Evolutionary conservation across 2,329 filamentous ascomycete genomes (phyloP).

Genomic region (Hortaea werneckii): DNA sequence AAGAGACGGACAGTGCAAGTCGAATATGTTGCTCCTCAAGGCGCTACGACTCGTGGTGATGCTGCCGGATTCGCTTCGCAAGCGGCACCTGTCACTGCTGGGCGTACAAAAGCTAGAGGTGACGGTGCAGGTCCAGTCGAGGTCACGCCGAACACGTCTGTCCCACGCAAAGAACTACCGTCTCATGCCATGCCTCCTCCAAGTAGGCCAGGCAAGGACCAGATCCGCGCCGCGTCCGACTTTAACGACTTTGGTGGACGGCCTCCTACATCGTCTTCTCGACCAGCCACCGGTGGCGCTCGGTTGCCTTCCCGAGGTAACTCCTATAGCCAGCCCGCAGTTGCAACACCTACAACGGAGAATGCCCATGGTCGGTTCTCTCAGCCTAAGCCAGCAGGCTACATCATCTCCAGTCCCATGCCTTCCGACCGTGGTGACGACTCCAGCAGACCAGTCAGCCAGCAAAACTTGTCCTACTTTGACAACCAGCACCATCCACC

Average conservation of each 20-base stretch:
- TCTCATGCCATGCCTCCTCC: slow-evolving; percentile 25
- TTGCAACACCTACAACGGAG: slow-evolving; percentile 76
- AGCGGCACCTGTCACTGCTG: slow-evolving; percentile 23
- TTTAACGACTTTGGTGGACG: slow-evolving; percentile 22
- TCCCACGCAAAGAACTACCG: slow-evolving; percentile 14
- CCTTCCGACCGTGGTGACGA: slow-evolving; percentile 43
- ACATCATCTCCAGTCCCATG: slow-evolving; percentile 58
- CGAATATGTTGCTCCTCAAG: slow-evolving; percentile 89
- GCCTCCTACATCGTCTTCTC: slow-evolving; percentile 35
- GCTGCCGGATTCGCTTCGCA: slow-evolving; percentile 19
- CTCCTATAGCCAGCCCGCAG: slow-evolving; percentile 79
- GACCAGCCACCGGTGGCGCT: slow-evolving; percentile 75
- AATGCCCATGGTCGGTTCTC: slow-evolving; percentile 85
- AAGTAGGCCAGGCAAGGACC: slow-evolving; percentile 29
- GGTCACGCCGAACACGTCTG: slow-evolving; percentile 24
- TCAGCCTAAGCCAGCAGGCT: slow-evolving; percentile 57
- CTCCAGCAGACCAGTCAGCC: slow-evolving; percentile 48
- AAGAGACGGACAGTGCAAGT: slow-evolving; percentile 94
- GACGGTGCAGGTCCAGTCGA: slow-evolving; percentile 45
- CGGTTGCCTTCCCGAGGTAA: slow-evolving; percentile 61
- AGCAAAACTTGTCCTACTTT: slow-evolving; percentile 41
- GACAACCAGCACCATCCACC: no score
- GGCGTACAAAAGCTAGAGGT: slow-evolving; percentile 43
- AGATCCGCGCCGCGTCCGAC: slow-evolving; percentile 44
- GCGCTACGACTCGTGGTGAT: slow-evolving; percentile 69